Percentiles rank a stretch among this genome's conserved stretches.
Evolutionary conservation across 495 filamentous ascomycete species (phyloP).

Genomic region (Penicillium steckii): DNA sequence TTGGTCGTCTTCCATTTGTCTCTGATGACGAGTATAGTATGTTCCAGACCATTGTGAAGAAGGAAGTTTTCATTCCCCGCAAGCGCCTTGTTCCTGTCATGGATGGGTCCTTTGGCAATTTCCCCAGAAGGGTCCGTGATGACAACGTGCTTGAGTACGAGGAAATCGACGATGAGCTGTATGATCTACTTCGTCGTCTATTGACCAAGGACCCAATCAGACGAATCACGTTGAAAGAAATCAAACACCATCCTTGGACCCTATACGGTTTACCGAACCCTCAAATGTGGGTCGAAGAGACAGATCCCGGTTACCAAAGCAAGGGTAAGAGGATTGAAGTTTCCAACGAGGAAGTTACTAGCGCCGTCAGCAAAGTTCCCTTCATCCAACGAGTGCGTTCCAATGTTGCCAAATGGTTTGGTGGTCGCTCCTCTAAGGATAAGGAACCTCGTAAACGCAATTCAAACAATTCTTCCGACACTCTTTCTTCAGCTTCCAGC

Average conservation of each 20-base stretch:
- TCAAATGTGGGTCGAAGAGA: conserved; percentile 84
- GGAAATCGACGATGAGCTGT: conserved; percentile 75
- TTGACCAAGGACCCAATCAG: conserved; percentile 85
- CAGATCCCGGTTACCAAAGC: conserved; percentile 77
- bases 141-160: conserved; percentile 79
- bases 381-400: conserved; percentile 69
- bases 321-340: conserved; percentile 91
- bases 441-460: conserved; percentile 50
- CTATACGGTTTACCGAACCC: conserved; percentile 75
- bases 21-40: conserved; percentile 87
- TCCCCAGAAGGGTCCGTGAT: conserved; percentile 46
- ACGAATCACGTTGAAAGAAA: conserved; percentile 85
- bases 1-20: conserved; percentile 87
- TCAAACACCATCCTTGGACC: conserved; percentile 96
- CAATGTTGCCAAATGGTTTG: conserved; percentile 57
- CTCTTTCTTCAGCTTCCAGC: conserved; percentile 28
- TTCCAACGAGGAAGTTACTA: conserved; percentile 82
- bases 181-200: conserved; percentile 77
- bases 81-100: conserved; percentile 74
- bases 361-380: conserved; percentile 84
- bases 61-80: conserved; percentile 82
- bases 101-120: conserved; percentile 50
- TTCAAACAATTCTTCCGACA: conserved; percentile 38
- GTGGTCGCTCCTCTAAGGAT: conserved; percentile 56
- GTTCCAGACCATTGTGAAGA: conserved; percentile 85